A percentile compares a stretch with the other conserved stretches of the same genome.
Conservation (phyloP, 2,329 filamentous ascomycete species). For the Aspergillus vadensis region DNA sequence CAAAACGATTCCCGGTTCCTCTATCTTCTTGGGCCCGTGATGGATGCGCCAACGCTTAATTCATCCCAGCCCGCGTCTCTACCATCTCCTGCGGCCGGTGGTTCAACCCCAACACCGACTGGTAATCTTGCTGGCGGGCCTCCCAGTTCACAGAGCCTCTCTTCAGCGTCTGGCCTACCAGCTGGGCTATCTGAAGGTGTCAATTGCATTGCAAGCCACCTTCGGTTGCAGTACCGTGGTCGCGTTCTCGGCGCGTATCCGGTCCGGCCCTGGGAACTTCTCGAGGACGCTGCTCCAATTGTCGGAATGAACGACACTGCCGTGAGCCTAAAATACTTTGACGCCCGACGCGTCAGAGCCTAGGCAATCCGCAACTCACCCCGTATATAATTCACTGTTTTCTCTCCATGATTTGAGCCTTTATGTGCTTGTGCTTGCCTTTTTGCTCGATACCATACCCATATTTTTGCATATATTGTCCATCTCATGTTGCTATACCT, state of each 20-base stretch:
- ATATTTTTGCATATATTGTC: conserved; percentile 19
- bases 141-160: conserved; percentile 19
- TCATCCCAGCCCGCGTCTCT: conserved; percentile 30
- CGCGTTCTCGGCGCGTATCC: conserved; percentile 38
- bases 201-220: conserved; percentile 31
- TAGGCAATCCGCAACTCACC: neutral
- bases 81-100: conserved; percentile 35
- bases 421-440: conserved; percentile 2
- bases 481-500: neutral
- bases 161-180: conserved; percentile 12
- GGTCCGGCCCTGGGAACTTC: conserved; percentile 47
- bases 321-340: conserved; percentile 46
- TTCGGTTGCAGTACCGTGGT: conserved; percentile 42
- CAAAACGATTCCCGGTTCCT: conserved; percentile 44
- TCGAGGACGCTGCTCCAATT: conserved; percentile 49
- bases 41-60: conserved; percentile 25
- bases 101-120: conserved; percentile 33
- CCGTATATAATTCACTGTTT: conserved; percentile 1
- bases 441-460: conserved; percentile 9
- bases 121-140: conserved; percentile 23
- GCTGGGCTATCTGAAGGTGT: conserved; percentile 28
- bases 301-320: conserved; percentile 49
- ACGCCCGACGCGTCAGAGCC: conserved; percentile 38
- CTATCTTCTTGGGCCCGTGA: conserved; percentile 45
- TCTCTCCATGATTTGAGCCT: neutral